These are phyloP conservation scores for Chamaecyparis obtusa DNA, from an alignment of 75 land plant genomes.

Conservation along the genomic window DNA sequence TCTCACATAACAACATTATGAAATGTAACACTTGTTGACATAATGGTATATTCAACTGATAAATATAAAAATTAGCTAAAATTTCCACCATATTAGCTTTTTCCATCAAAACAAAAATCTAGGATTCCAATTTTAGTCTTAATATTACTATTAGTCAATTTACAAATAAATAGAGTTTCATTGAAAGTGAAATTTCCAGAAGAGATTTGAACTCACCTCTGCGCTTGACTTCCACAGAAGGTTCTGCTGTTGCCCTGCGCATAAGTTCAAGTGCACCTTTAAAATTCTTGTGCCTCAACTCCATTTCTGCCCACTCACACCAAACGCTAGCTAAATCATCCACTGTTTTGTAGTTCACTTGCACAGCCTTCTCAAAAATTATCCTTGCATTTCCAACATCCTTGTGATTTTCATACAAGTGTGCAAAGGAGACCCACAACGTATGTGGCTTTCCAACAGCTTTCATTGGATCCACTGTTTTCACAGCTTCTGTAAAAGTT, in stretches of 20 bases:
- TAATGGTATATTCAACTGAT: not conserved
- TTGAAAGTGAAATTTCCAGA: not conserved
- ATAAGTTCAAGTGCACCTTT: slow-evolving; percentile 80
- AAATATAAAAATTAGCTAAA: not conserved
- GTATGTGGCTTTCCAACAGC: slow-evolving; percentile 97
- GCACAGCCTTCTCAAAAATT: slow-evolving; percentile 89
- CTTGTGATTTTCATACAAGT: slow-evolving; percentile 78
- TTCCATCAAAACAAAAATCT: not conserved
- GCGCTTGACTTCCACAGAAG: slow-evolving; percentile 80
- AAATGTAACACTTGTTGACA: not conserved
- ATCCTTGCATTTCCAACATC: slow-evolving; percentile 80
- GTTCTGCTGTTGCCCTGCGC: slow-evolving; percentile 86
- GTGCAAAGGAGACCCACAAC: slow-evolving; percentile 89
- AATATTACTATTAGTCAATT: not conserved
- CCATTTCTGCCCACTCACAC: slow-evolving; percentile 99
- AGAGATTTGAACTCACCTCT: slow-evolving; percentile 45
- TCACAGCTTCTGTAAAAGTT: slow-evolving; percentile 92
- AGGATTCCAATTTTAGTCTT: not conserved
- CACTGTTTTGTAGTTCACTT: slow-evolving; percentile 79
- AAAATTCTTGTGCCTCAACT: slow-evolving; percentile 81
- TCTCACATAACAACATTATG: not conserved
- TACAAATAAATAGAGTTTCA: not conserved
- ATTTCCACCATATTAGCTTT: not conserved
- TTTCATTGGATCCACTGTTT: slow-evolving; percentile 88
- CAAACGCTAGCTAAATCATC: slow-evolving; percentile 90